Conservation (phyloP, 805 yeast genomes). For the Scheffersomyces amazonensis region DNA sequence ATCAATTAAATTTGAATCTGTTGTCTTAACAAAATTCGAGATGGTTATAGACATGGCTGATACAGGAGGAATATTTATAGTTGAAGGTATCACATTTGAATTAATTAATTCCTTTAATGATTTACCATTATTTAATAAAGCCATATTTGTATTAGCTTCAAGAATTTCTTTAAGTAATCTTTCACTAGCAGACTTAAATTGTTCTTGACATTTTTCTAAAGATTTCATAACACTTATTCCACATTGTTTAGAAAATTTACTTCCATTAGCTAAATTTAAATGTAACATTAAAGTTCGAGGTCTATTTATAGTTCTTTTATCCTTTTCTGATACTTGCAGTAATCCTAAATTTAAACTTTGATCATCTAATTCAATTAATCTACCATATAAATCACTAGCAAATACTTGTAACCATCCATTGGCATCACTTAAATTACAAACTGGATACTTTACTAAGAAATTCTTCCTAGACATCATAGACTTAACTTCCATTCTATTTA, state of each 20-base stretch:
- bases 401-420: constrained; percentile 79
- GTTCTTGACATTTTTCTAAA: neutral
- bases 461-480: constrained; percentile 90
- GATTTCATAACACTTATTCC: neutral
- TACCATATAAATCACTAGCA: constrained; percentile 69
- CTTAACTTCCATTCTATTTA: constrained; percentile 60
- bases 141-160: constrained; percentile 17
- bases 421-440: constrained; percentile 54
- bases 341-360: constrained; percentile 42
- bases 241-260: constrained; percentile 36
- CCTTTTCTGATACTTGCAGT: constrained; percentile 16
- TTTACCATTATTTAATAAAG: constrained; percentile 18
- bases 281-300: constrained; percentile 56
- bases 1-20: constrained; percentile 32
- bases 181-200: neutral
- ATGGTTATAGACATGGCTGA: constrained; percentile 49
- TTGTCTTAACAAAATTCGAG: constrained; percentile 50
- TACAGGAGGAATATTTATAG: constrained; percentile 39
- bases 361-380: constrained; percentile 73
- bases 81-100: constrained; percentile 12
- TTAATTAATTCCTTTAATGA: constrained; percentile 13
- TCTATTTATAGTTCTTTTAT: constrained; percentile 31
- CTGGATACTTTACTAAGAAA: constrained; percentile 53
- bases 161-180: constrained; percentile 29
- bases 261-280: constrained; percentile 18